Conservation (phyloP, 2,329 filamentous ascomycete species). For the Paraphoma sp. region DNA sequence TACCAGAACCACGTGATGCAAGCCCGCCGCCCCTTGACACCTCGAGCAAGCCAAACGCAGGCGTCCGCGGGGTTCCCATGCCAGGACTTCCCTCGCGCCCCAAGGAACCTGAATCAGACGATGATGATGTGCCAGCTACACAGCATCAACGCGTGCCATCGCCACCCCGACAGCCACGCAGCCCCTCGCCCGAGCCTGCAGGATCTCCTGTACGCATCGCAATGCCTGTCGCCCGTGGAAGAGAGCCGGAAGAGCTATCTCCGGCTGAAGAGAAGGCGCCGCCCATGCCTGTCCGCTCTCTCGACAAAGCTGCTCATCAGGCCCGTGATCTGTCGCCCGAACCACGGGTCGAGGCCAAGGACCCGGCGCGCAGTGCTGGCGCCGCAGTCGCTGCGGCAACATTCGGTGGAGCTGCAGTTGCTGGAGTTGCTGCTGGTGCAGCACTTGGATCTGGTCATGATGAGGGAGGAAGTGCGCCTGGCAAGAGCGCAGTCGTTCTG, state of each 20-base stretch:
- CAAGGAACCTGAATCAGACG: slow-evolving; percentile 50
- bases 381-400: slow-evolving; percentile 53
- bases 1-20: slow-evolving; percentile 51
- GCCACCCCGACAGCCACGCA: slow-evolving; percentile 49
- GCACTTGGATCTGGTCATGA: slow-evolving; percentile 46
- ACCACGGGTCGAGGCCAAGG: slow-evolving; percentile 64
- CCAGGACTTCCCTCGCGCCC: slow-evolving; percentile 75
- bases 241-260: slow-evolving; percentile 59
- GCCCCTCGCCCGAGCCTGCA: slow-evolving; percentile 60
- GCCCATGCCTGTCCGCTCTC: slow-evolving; percentile 68
- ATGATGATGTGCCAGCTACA: slow-evolving; percentile 60
- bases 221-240: slow-evolving; percentile 77
- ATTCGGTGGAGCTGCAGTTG: slow-evolving; percentile 51
- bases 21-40: slow-evolving; percentile 69
- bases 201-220: slow-evolving; percentile 84
- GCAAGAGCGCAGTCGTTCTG: slow-evolving; percentile 78
- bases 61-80: slow-evolving; percentile 71
- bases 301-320: slow-evolving; percentile 67
- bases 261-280: slow-evolving; percentile 57
- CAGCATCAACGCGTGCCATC: slow-evolving; percentile 57
- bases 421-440: slow-evolving; percentile 53
- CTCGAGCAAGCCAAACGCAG: slow-evolving; percentile 71
- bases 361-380: slow-evolving; percentile 61
- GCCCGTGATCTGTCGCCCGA: slow-evolving; percentile 72
- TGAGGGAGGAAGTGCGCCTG: slow-evolving; percentile 53